Conservation (phyloP, 495 filamentous ascomycete genomes). For the Penicillium cataractarum region DNA sequence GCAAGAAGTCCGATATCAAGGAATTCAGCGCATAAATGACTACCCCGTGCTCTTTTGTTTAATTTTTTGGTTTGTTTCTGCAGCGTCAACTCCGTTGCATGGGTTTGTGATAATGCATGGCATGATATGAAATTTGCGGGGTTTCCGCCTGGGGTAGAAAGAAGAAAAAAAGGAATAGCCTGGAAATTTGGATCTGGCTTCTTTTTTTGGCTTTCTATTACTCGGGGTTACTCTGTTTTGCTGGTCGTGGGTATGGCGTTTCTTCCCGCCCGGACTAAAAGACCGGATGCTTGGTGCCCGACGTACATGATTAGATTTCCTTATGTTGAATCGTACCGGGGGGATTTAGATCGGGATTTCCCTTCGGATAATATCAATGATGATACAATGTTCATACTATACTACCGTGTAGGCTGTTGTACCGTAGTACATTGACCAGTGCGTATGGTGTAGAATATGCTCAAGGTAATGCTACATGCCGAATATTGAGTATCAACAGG, state of each 20-base stretch:
- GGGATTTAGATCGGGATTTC: conserved; percentile 36
- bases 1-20: conserved; percentile 60
- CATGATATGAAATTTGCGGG: conserved; percentile 49
- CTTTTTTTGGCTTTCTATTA: neutral
- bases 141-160: neutral
- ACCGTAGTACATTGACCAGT: no score
- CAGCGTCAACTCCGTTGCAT: conserved; percentile 43
- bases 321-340: conserved; percentile 34
- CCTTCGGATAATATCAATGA: conserved; percentile 39
- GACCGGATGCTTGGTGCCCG: conserved; percentile 35
- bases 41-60: conserved; percentile 19
- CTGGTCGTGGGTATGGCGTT: conserved; percentile 38
- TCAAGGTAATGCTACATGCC: no score
- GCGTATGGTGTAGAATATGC: no score
- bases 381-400: conserved; percentile 21
- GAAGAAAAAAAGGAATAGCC: neutral
- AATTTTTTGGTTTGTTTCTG: conserved; percentile 31
- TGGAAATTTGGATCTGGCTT: neutral
- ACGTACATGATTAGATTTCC: conserved; percentile 43
- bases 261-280: conserved; percentile 35
- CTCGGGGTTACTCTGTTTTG: conserved; percentile 13
- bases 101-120: conserved; percentile 51
- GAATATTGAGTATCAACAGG: neutral
- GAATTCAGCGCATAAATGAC: conserved; percentile 51
- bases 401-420: neutral